Base-by-base conservation (phyloP, 306 rosid genomes). In the Cicer judaicum region DNA sequence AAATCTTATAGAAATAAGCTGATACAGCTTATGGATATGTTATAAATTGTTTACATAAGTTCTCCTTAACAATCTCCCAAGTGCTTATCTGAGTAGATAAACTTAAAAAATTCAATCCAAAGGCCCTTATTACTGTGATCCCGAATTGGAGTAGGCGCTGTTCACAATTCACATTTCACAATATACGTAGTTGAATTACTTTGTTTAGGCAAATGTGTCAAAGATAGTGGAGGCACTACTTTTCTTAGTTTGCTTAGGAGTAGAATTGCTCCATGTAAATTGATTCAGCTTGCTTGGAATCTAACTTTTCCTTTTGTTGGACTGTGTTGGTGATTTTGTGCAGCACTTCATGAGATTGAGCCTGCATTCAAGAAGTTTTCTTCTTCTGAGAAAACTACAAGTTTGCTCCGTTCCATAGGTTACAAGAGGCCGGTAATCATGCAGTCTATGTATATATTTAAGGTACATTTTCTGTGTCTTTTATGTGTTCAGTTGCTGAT, bases 371-470 rank as follows among this genome's bases (percentile, higher is more conserved):
- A 74, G 75, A 85, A 78, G 40, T 79, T 94, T 84, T 90, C 98
- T 69, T 76, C 74, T 73, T 91, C 97, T 2, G 87, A 87, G 83
- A 90, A 91, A 73, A 0, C 86, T 79, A 80, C 90, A 5, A 72
- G 88, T 72, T 78, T 94, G 88, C 78, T 94, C 56, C 12, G 42
- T 72, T 94, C 97, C 53, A 86, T 94, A 78, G 90, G 87, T 68
- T 94, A 91, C 88, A 87, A 85, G 89, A 87, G 88, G 75, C 99
- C 97, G 6, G 87, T 78, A 64, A 41, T 82, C 74, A 74, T 90
- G 85, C 98, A 94, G 88, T 91, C 98, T 43, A 92, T 94, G 99
- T 92, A 94, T 85, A 86, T 94, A 79, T 94, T 92, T 79, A 92
- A 94, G 99, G 99, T 94, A 82, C 63, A n/a, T 59, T 18, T 50